These are phyloP conservation scores for Withania somnifera DNA, from an alignment of 305 asterid genomes.

Conservation along the genomic window DNA sequence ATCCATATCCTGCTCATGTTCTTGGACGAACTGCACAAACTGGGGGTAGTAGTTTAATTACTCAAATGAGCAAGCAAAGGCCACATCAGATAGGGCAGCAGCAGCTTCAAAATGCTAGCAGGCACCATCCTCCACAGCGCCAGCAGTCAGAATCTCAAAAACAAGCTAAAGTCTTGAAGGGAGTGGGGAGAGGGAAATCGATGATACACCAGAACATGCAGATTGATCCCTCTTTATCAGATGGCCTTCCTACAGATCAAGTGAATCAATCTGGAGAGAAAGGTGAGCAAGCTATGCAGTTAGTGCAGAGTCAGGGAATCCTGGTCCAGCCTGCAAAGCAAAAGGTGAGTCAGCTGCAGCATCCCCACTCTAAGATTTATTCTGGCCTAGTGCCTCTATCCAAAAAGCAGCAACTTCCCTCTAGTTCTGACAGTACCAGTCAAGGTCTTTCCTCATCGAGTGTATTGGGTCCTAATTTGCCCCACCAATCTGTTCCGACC, in stretches of 20 bases:
- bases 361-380: constrained; percentile 33
- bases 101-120: constrained; percentile 20
- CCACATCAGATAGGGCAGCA: constrained; percentile 35
- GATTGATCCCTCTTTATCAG: constrained; percentile 29
- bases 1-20: constrained; percentile 33
- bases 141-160: constrained; percentile 42
- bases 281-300: constrained; percentile 29
- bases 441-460: constrained; percentile 36
- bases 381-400: constrained; percentile 35
- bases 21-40: constrained; percentile 33
- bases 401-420: constrained; percentile 24
- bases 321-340: constrained; percentile 24
- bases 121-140: constrained; percentile 49
- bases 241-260: constrained; percentile 32
- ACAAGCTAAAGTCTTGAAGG: constrained; percentile 43
- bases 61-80: constrained; percentile 46
- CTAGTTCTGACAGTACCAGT: constrained; percentile 33
- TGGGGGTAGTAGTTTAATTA: constrained; percentile 30
- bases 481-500: constrained; percentile 31
- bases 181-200: constrained; percentile 49
- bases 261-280: constrained; percentile 34
- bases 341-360: constrained; percentile 25
- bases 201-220: constrained; percentile 35
- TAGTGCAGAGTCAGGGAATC: constrained; percentile 31
- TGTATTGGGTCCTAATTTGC: constrained; percentile 24